Evolutionary conservation across 2,329 filamentous ascomycete species (phyloP).

Genomic region (Tolypocladium tundrense): DNA sequence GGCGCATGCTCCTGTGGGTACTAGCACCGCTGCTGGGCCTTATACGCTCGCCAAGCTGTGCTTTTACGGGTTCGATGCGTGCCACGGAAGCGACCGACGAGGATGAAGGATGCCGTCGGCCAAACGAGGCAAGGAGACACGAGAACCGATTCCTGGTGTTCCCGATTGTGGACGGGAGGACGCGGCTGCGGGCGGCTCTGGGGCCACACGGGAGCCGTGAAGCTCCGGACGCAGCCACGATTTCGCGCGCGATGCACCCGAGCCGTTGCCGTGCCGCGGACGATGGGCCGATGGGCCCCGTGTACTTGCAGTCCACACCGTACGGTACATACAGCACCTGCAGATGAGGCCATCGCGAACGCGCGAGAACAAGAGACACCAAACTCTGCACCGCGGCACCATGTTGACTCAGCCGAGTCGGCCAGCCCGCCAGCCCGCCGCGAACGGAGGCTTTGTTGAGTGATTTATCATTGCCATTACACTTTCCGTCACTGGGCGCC

Average conservation of each 20-base stretch:
- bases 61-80: not conserved
- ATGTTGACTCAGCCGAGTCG: not conserved
- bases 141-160: slow-evolving; percentile 2
- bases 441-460: slow-evolving; percentile 3
- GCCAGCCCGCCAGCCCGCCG: not conserved
- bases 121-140: slow-evolving; percentile 1
- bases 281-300: not conserved
- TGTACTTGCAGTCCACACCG: not conserved
- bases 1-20: not conserved
- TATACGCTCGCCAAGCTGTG: not conserved
- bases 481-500: not conserved
- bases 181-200: slow-evolving; percentile 4
- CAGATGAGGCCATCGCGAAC: not conserved
- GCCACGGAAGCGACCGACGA: not conserved
- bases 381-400: not conserved
- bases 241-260: not conserved
- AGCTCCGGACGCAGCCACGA: slow-evolving; percentile 4
- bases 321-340: not conserved
- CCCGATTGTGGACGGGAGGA: slow-evolving; percentile 1
- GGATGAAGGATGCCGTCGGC: not conserved
- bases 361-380: not conserved
- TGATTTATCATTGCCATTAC: slow-evolving; percentile 5
- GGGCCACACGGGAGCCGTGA: slow-evolving; percentile 4
- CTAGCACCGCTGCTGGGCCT: not conserved
- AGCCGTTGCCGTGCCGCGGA: not conserved